A percentile compares a stretch with the other conserved stretches of the same genome.
These are phyloP conservation scores for Alternaria sp. DNA, from an alignment of 2,329 filamentous ascomycete genomes.

Conservation along the genomic window DNA sequence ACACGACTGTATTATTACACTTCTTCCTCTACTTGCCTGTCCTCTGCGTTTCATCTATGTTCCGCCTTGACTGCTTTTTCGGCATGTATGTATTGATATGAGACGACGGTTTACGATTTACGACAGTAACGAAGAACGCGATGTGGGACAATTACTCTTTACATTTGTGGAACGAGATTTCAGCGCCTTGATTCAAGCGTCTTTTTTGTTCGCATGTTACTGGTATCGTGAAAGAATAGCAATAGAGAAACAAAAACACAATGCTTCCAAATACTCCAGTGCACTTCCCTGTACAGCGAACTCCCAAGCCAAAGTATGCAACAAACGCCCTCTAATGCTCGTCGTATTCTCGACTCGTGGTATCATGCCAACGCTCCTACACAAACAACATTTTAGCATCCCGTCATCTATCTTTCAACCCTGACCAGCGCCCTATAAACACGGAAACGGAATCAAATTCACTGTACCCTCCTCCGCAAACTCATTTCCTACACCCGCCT, in stretches of 20 bases:
- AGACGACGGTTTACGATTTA: slow-evolving; percentile 2
- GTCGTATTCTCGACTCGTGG: background rate
- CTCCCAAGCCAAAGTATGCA: background rate
- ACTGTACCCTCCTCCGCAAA: slow-evolving; percentile 7
- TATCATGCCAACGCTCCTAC: background rate
- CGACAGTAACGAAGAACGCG: background rate
- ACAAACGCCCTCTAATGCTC: slow-evolving; percentile 5
- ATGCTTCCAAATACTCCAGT: background rate
- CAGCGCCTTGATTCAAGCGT: background rate
- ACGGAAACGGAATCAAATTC: slow-evolving; percentile 9
- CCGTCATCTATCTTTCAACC: background rate
- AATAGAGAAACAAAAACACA: background rate
- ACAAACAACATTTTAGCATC: background rate
- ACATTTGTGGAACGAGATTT: background rate
- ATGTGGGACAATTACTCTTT: background rate
- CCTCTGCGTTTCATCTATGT: background rate
- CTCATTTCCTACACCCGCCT: slow-evolving; percentile 25
- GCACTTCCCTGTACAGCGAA: background rate
- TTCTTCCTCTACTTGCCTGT: background rate
- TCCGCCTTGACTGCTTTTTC: background rate
- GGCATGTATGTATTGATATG: background rate
- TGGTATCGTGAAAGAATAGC: background rate
- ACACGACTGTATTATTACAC: slow-evolving; percentile 13
- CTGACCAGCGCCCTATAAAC: background rate
- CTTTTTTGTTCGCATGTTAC: background rate